Evolutionary conservation across 139 green algal species (phyloP), one percentile per base, ranked within the genome.

Genomic region (Mychonastes homosphaera): DNA sequence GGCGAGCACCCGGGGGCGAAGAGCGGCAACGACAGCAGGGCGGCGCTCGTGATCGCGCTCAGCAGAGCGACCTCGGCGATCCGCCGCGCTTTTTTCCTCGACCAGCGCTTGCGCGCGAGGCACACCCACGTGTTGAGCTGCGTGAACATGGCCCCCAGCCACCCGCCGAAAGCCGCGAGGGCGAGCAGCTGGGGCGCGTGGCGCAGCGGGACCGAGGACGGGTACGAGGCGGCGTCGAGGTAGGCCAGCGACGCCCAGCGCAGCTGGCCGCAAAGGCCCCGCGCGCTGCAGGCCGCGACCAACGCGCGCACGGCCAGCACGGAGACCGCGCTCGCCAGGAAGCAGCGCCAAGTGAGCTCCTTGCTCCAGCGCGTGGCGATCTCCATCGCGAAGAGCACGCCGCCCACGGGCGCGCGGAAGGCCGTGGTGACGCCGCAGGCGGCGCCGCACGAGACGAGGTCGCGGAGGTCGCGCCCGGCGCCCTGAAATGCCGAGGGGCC

Each of bases 111-210:
- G 38, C 74, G 65, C 32, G 77, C 53, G 16, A 81, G 47, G 53
- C 74, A 81, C n/a, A 81, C 62, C 74, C 74, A 81, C n/a, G 74
- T 81, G 58, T 81, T 81, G 65, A 81, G 77, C 0, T 62, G 55
- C 12, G 63, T 75, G 53, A 73, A 81, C 10, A 81, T 53, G 27
- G 53, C 70, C 44, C 64, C 68, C 27, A 80, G 32, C 52, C 72
- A 80, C 34, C 74, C 74, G 7, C 63, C 63, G 4, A 81, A 49
- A 10, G 69, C 48, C 1, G 69, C 69, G 47, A 81, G 45, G 46
- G 77, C 53, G 23, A 75, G 45, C 52, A 56, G 67, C 41, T 66
- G 27, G 45, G 70, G 2, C 54, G 67, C 21, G 62, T 58, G 2
- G 62, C 50, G 32, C 62, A 66, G 21, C 43, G 45, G n/a, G 57